Base-by-base conservation (phyloP, 257 asterid genomes). In the Primulina tabacum region DNA sequence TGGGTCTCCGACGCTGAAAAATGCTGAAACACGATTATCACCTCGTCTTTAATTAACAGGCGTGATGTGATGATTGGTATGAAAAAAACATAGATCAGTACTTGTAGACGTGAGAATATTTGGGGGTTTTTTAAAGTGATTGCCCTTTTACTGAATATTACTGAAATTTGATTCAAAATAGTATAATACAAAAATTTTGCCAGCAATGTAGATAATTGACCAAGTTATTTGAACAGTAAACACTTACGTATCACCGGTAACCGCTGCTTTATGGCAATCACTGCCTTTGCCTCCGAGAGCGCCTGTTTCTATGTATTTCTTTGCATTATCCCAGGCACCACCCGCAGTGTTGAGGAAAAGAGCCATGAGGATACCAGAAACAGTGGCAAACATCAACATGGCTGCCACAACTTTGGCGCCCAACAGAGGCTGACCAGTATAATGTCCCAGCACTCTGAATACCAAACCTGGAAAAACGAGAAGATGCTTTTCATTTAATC, bases 241-340 rank as follows among this genome's bases (percentile, higher is more conserved):
- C 32, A 85, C 99, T 89, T 85, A 91, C 99, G 99, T 94, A 72
- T 94, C 99, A 40, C 99, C 99, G 18, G 99, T 94, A 52, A 94
- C 7, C 30, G 99, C 97, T 59, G 99, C 99, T 84, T 94, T 94
- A 75, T 94, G 99, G 75, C 89, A 75, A 2, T 94, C 99, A 28
- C 99, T 94, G 78, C 99, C 99, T 82, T 94, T 91, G 88, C 99
- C 99, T 38, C 99, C 99, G 8, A 91, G 84, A 63, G 96, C 99
- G 12, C 99, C 99, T 0, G 99, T 91, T 72, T 94, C 99, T 14
- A 94, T 94, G 79, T 94, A 94, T 70, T 94, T 94, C 90, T 94
- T 94, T 18, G 99, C 99, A 67, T 94, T 94, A 76, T 94, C 99
- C 99, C 99, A 94, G 21, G 99, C 99, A 55, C 99, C 99, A 67